Evolutionary conservation across 805 yeast genomes (phyloP).

Genomic region (Ogataea trehaloabstinens): DNA sequence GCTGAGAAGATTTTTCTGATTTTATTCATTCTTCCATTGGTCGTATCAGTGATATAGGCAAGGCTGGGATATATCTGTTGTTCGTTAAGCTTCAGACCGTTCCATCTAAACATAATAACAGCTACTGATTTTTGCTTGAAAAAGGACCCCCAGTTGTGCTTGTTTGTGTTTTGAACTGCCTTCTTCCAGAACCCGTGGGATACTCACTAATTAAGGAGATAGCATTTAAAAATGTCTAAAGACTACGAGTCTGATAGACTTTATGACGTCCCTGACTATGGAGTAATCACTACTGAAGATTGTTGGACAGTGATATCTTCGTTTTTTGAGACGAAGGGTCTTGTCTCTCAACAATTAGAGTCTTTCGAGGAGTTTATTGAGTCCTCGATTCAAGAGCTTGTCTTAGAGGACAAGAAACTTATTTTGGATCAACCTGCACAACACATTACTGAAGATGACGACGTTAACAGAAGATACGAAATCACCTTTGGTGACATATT

Average conservation of each 20-base stretch:
- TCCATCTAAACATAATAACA: no score
- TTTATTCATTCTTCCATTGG: neutral
- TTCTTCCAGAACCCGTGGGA: no score
- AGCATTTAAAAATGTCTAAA: constrained; percentile 13
- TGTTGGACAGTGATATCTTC: constrained; percentile 98
- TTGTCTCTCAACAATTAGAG: constrained; percentile 96
- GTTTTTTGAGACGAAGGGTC: constrained; percentile 93
- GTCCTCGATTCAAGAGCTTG: constrained; percentile 93
- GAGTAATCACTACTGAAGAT: constrained; percentile 91
- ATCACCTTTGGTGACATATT: constrained; percentile 97
- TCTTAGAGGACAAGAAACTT: constrained; percentile 90
- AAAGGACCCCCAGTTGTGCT: no score
- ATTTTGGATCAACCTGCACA: constrained; percentile 98
- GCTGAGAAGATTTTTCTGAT: no score
- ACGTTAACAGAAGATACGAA: constrained; percentile 88
- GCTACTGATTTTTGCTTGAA: no score
- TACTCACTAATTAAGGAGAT: no score
- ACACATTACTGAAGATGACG: constrained; percentile 87
- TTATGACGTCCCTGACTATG: constrained; percentile 45
- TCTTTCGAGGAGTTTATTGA: constrained; percentile 98
- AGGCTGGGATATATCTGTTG: neutral
- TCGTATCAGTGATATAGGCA: neutral
- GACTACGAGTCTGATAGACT: constrained; percentile 19
- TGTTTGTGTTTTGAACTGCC: no score
- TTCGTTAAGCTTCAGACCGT: no score